A percentile compares a stretch with the other conserved stretches of the same genome.
Evolutionary conservation across 192 early-diverging fungal genomes (phyloP).

Genomic region (Backusella morwellensis): DNA sequence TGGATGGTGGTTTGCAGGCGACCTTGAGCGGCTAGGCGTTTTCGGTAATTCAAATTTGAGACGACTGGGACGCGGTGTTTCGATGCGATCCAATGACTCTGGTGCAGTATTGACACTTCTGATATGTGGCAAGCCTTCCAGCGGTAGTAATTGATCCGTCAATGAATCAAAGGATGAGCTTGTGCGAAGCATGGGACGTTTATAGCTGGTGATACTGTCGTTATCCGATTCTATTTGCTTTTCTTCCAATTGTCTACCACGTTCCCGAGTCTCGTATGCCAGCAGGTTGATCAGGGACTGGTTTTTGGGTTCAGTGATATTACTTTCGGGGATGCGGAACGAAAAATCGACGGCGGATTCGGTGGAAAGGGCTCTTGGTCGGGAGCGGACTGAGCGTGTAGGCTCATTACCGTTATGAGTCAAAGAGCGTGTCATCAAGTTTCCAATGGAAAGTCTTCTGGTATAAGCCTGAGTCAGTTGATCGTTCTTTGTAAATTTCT

Average conservation of each 20-base stretch:
- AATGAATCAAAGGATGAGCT: constrained; percentile 21
- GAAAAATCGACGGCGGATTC: neutral
- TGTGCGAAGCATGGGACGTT: neutral
- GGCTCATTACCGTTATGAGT: neutral
- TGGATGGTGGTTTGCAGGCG: neutral
- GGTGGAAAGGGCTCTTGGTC: constrained; percentile 4
- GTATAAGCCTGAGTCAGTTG: neutral
- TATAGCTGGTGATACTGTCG: neutral
- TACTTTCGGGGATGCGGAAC: neutral
- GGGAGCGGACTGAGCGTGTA: neutral
- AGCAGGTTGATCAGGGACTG: neutral
- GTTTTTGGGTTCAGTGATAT: neutral
- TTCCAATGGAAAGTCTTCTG: neutral
- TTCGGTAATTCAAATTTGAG: constrained; percentile 26
- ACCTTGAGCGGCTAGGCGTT: constrained; percentile 4
- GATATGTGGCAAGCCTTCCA: neutral
- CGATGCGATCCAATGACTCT: neutral
- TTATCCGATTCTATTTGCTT: neutral
- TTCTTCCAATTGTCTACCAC: neutral
- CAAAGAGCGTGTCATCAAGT: neutral
- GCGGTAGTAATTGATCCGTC: constrained; percentile 18
- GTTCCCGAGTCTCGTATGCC: neutral
- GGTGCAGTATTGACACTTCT: constrained; percentile 1
- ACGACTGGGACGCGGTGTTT: constrained; percentile 4
- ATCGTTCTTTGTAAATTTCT: neutral